Base-by-base conservation (phyloP, 495 filamentous ascomycete genomes). In the Penicillium robsamsonii region DNA sequence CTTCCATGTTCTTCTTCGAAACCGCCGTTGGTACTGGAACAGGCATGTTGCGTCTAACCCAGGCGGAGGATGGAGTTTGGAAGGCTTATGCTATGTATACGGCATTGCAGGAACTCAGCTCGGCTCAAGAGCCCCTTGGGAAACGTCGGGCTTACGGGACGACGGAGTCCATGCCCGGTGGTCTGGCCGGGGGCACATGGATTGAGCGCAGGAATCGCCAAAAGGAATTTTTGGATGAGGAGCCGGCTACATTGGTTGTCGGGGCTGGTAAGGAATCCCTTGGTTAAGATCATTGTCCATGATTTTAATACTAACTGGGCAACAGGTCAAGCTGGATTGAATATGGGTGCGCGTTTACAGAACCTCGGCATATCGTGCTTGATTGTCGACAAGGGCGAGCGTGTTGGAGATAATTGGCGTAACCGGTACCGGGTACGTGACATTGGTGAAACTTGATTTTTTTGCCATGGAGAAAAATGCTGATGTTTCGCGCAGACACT, bases 391-490 rank as follows among this genome's bases (percentile, higher is more conserved):
- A 75, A 73, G 42, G 84, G 87, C 58, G 77, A 81, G 31, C 68
- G 82, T 1, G 72, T 92, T 7, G 89, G 89, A 9, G 89, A 91
- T 61, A 91, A 87, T 64, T 93, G 89, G 89, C 77, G 88, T 17
- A 86, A 86, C 24, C 77, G 89, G 44, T 81, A 81, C 53, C 66
- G 74, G 17, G 74, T 75, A 46, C 42, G 64, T 59, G 8, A 24
- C n/a, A 22, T 17, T 12, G 6, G 31, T 20, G 15, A 9, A 4
- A 11, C 35, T 18, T 33, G 8, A 9, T 17, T 0, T 11, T 0
- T 11, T 31, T 15, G 4, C 9, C 11, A 20, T 31, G 37, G 10
- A 10, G 10, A 18, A 25, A 20, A 31, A 40, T 45, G n/a, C 40
- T 56, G 13, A 47, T 25, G 29, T 22, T 27, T 30, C 1, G 20